Percentiles rank a stretch among this genome's conserved stretches.
Evolutionary conservation across 2,329 filamentous ascomycete genomes (phyloP).

Genomic region (Fusarium clavum): DNA sequence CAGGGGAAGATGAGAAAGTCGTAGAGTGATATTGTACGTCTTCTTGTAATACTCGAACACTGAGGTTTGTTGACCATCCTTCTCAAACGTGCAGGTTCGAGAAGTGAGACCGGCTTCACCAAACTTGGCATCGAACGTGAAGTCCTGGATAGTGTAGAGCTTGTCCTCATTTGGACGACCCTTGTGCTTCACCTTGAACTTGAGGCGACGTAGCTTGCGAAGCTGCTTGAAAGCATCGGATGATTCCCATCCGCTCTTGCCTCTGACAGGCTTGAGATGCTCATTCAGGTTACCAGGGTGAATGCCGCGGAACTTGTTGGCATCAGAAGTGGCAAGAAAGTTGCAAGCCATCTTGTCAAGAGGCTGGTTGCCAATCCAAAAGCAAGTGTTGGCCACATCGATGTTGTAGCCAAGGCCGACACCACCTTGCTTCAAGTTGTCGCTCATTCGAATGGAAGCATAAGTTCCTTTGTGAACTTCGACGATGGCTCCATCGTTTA

Average conservation of each 20-base stretch:
- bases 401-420: constrained; percentile 83
- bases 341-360: constrained; percentile 55
- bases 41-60: constrained; percentile 67
- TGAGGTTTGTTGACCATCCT: constrained; percentile 58
- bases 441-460: constrained; percentile 81
- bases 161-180: constrained; percentile 60
- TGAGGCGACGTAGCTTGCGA: constrained; percentile 65
- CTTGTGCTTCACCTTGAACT: constrained; percentile 65
- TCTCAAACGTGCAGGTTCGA: constrained; percentile 66
- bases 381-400: constrained; percentile 91
- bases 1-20: constrained; percentile 64
- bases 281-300: constrained; percentile 45
- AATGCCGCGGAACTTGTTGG: constrained; percentile 41
- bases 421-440: constrained; percentile 61
- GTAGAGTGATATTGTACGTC: constrained; percentile 65
- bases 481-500: constrained; percentile 69
- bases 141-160: constrained; percentile 63
- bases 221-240: constrained; percentile 68
- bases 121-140: constrained; percentile 60
- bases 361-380: constrained; percentile 70
- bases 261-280: constrained; percentile 52
- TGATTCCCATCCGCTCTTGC: constrained; percentile 44
- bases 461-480: constrained; percentile 92
- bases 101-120: constrained; percentile 61
- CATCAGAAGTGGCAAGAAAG: constrained; percentile 49